These are phyloP conservation scores for Penicillium sp. DNA, from an alignment of 2,329 filamentous ascomycete genomes.

Conservation along the genomic window DNA sequence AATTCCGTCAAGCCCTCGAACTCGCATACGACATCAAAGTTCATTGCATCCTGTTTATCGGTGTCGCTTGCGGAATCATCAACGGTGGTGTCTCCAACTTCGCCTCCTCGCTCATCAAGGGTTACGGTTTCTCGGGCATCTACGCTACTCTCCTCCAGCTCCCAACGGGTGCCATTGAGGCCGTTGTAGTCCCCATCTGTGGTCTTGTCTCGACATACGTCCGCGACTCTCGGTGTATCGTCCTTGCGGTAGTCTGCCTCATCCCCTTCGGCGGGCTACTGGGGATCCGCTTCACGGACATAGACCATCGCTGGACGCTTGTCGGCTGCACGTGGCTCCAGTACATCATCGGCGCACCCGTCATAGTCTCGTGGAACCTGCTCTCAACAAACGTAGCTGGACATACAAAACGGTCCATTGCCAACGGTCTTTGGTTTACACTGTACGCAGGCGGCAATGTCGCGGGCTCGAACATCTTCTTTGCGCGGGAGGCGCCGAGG, in stretches of 20 bases:
- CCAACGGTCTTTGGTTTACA: slow-evolving; percentile 57
- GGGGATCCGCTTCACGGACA: slow-evolving; percentile 54
- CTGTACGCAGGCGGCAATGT: slow-evolving; percentile 56
- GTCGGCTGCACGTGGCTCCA: slow-evolving; percentile 61
- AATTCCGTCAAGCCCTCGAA: slow-evolving; percentile 44
- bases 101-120: slow-evolving; percentile 51
- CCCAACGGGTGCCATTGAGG: slow-evolving; percentile 41
- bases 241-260: slow-evolving; percentile 35
- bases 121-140: slow-evolving; percentile 43
- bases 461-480: slow-evolving; percentile 54
- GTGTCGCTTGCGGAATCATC: slow-evolving; percentile 51
- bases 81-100: slow-evolving; percentile 59
- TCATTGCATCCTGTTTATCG: slow-evolving; percentile 47
- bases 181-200: slow-evolving; percentile 36
- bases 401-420: slow-evolving; percentile 57
- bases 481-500: slow-evolving; percentile 49
- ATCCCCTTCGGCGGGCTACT: slow-evolving; percentile 53
- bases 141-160: slow-evolving; percentile 41
- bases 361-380: slow-evolving; percentile 59
- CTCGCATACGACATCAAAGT: slow-evolving; percentile 45
- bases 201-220: slow-evolving; percentile 52
- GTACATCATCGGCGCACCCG: slow-evolving; percentile 55
- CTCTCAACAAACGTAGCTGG: slow-evolving; percentile 54
- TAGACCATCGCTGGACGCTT: slow-evolving; percentile 54
- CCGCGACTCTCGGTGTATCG: slow-evolving; percentile 45